phyloP scores from a whole-genome alignment of 2,329 filamentous ascomycete genomes.

The Hypocreales sp. region DNA sequence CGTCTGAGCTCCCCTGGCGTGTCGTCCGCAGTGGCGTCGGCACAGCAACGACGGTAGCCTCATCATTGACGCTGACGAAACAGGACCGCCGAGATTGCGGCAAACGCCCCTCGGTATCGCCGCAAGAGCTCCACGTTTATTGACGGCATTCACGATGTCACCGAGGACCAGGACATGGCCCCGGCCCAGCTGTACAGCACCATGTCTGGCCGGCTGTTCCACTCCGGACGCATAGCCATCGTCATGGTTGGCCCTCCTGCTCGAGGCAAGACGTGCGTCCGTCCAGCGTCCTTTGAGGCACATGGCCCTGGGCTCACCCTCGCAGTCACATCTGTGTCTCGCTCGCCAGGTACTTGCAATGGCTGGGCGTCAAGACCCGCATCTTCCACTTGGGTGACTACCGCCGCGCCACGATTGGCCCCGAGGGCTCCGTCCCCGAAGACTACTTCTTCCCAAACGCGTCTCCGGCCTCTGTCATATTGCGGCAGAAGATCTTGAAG shows the following conservation, averaged over 20 bases:
- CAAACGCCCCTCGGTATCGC: conserved; percentile 77
- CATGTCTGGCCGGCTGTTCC: conserved; percentile 91
- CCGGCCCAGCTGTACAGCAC: conserved; percentile 97
- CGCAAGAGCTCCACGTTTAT: conserved; percentile 92
- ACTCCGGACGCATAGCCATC: conserved; percentile 93
- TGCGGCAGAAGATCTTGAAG: conserved; percentile 93
- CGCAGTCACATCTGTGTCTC: conserved; percentile 84
- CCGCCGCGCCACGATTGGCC: conserved; percentile 75
- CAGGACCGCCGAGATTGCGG: conserved; percentile 83
- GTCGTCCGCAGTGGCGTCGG: too few species aligned
- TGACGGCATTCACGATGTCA: conserved; percentile 89
- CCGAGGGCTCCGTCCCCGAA: conserved; percentile 72
- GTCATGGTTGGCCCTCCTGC: conserved; percentile 92
- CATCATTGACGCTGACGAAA: background rate
- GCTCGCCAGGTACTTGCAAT: conserved; percentile 82
- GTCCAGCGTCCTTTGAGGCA: background rate
- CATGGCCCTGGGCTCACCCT: background rate
- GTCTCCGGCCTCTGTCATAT: conserved; percentile 76
- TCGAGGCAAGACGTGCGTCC: conserved; percentile 74
- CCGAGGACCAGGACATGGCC: conserved; percentile 67
- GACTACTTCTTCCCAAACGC: conserved; percentile 98
- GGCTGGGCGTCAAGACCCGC: conserved; percentile 94
- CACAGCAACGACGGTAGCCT: background rate
- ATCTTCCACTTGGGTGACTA: conserved; percentile 98
- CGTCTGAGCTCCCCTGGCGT: too few species aligned